These are phyloP conservation scores for Pelargonium nanum DNA, from an alignment of 345 rosid species.

Conservation along the genomic window DNA sequence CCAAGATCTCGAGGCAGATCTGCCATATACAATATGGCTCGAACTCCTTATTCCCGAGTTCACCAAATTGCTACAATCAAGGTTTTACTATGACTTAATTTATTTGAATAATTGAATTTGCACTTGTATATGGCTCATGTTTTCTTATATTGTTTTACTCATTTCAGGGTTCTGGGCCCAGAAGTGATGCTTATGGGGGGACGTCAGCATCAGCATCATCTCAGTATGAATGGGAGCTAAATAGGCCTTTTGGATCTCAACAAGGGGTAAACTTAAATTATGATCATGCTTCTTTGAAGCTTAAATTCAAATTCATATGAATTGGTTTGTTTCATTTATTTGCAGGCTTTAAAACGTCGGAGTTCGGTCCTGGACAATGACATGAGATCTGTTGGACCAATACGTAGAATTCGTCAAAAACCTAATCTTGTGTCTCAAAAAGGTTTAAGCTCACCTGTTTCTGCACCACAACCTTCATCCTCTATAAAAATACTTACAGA, in stretches of 20 bases:
- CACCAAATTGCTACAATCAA: conserved; percentile 32
- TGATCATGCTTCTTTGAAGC: background rate
- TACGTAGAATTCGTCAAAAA: conserved; percentile 87
- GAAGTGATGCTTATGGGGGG: conserved; percentile 25
- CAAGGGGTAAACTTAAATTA: conserved; percentile 26
- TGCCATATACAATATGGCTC: conserved; percentile 86
- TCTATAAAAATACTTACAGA: conserved; percentile 22
- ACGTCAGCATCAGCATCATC: conserved; percentile 26
- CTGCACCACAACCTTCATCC: conserved; percentile 19
- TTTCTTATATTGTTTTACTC: conserved; percentile 3
- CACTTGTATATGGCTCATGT: background rate
- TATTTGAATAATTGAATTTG: background rate
- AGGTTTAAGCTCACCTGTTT: conserved; percentile 21
- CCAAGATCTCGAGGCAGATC: conserved; percentile 81
- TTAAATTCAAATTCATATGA: background rate
- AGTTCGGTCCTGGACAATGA: conserved; percentile 69
- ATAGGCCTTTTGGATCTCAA: conserved; percentile 39
- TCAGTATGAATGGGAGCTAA: conserved; percentile 35
- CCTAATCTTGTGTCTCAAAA: conserved; percentile 45
- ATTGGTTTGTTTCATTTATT: conserved; percentile 11
- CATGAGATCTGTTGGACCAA: conserved; percentile 67
- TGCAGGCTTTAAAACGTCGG: conserved; percentile 67
- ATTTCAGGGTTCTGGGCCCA: conserved; percentile 28
- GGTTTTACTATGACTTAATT: conserved; percentile 27
- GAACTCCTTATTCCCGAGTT: conserved; percentile 73